phyloP scores from a whole-genome alignment of 352 stramenopile genomes.

The Phytophthora cactorum region DNA sequence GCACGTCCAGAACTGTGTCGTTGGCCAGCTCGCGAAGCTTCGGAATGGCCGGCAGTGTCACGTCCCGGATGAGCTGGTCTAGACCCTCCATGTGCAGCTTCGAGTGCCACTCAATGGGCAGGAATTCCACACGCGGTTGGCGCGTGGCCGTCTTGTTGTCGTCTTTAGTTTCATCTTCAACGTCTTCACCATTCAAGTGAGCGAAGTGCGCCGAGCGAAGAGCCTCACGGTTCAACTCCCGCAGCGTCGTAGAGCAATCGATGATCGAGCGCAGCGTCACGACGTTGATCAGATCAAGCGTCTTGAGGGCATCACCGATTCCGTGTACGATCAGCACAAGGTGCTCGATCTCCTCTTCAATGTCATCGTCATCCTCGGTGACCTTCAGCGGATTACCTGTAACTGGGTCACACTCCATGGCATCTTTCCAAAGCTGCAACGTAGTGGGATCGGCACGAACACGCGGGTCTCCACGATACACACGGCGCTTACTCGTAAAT shows the following conservation, averaged over 20 bases:
- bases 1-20: conserved; percentile 92
- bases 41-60: conserved; percentile 88
- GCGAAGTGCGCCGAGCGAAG: conserved; percentile 76
- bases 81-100: conserved; percentile 85
- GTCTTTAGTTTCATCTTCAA: conserved; percentile 14
- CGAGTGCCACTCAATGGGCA: conserved; percentile 89
- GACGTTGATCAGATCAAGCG: conserved; percentile 86
- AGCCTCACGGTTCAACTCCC: conserved; percentile 70
- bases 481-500: conserved; percentile 81
- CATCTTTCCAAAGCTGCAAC: conserved; percentile 65
- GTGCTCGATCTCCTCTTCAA: conserved; percentile 83
- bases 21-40: conserved; percentile 93
- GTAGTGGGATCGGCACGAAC: conserved; percentile 61
- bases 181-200: conserved; percentile 37
- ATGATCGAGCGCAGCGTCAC: conserved; percentile 85
- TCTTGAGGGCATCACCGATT: conserved; percentile 90
- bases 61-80: conserved; percentile 71
- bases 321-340: conserved; percentile 90
- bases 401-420: conserved; percentile 48
- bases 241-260: conserved; percentile 75
- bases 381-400: conserved; percentile 34
- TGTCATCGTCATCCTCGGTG: conserved; percentile 70
- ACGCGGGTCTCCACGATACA: conserved; percentile 80
- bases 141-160: conserved; percentile 7
- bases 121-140: conserved; percentile 66